Evolutionary conservation across 257 asterid genomes (phyloP), one percentile per base, ranked within the genome.

Genomic region (Solanum pimpinellifolium): DNA sequence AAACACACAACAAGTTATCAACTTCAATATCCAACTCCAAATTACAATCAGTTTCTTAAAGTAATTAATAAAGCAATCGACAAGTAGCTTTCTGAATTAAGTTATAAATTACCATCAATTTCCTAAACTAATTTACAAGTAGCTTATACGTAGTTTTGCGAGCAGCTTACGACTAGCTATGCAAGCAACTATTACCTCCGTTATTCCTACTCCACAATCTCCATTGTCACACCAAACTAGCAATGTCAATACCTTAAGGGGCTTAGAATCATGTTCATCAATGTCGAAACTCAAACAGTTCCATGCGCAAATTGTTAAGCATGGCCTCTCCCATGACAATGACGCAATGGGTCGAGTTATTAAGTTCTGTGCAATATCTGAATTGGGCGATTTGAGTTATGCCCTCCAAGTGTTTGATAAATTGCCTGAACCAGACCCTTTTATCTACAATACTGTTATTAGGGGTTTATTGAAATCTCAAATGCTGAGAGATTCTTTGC

Each of bases 401-500:
- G 85, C 85, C 7, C 85, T 86, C 56, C 68, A 76, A 52, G 4
- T 86, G 76, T 86, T 86, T 25, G 78, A 86, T 60, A 86, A 23
- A 74, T 23, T 86, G 88, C 88, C 85, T 75, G 25, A 74, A n/a
- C 85, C 88, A 75, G 85, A 86, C 12, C 13, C 85, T 41, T 86
- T 86, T 70, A 86, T 86, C 1, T 86, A 86, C 31, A 86, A 86
- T 25, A 76, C 85, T 31, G 82, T 76, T 27, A 86, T 86, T 25
- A 25, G 88, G 46, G 88, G 88, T 59, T 75, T 25, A 62, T 52
- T 86, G 84, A 44, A 85, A 46, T 42, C 7, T 21, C 81, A 69
- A 52, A 4, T 29, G 60, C 86, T 89, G 25, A 89, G 82, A 66
- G 76, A 87, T 47, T 90, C 95, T 88, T 49, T 96, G 25, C 9